Evolutionary conservation across 2,329 filamentous ascomycete genomes (phyloP).

Genomic region (Exophiala phaeomuriformis): DNA sequence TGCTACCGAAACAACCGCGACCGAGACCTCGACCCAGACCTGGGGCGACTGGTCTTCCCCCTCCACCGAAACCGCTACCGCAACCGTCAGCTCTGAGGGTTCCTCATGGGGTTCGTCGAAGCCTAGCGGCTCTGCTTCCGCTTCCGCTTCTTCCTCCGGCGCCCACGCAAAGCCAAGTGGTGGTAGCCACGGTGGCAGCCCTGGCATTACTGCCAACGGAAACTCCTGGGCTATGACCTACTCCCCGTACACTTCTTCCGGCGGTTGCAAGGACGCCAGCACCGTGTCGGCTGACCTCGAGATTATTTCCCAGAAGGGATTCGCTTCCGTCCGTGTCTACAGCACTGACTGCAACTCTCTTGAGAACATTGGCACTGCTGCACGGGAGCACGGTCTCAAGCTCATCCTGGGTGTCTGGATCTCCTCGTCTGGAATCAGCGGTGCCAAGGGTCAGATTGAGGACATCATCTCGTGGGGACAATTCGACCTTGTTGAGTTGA

Average conservation of each 20-base stretch:
- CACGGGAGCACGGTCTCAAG: constrained; percentile 59
- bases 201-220: constrained; percentile 30
- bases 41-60: constrained; percentile 5
- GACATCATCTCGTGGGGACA: constrained; percentile 65
- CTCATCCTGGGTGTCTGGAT: constrained; percentile 88
- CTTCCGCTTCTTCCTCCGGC: constrained; percentile 14
- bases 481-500: constrained; percentile 68
- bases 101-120: constrained; percentile 2
- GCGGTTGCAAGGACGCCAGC: constrained; percentile 56
- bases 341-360: constrained; percentile 84
- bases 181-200: background rate
- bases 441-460: constrained; percentile 64
- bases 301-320: constrained; percentile 57
- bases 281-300: constrained; percentile 55
- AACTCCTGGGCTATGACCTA: constrained; percentile 69
- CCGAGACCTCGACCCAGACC: constrained; percentile 12
- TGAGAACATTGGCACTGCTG: constrained; percentile 64
- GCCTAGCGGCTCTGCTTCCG: background rate
- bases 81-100: constrained; percentile 1
- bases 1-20: too few relatives aligned
- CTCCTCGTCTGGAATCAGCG: constrained; percentile 53
- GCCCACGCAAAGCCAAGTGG: constrained; percentile 15
- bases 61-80: constrained; percentile 1
- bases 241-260: constrained; percentile 59
- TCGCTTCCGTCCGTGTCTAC: constrained; percentile 72